Percentiles rank a stretch among this genome's conserved stretches.
Conservation (phyloP, 345 rosid genomes). For the Hevea brasiliensis region DNA sequence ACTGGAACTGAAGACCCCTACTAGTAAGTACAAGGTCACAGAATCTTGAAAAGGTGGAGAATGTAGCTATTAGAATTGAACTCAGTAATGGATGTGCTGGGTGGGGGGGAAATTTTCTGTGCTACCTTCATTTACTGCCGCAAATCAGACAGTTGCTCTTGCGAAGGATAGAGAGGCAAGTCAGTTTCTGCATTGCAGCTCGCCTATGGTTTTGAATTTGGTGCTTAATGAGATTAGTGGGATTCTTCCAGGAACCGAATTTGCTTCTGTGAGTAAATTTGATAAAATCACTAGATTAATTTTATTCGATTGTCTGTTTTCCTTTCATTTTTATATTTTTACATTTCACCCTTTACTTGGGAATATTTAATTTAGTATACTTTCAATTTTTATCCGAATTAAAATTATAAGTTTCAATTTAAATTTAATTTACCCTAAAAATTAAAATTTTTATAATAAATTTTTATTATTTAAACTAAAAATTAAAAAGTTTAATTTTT, state of each 20-base stretch:
- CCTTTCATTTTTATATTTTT: not conserved
- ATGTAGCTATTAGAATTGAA: conserved; percentile 71
- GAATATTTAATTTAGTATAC: too few relatives aligned
- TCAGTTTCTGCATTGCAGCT: conserved; percentile 41
- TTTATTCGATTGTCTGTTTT: not conserved
- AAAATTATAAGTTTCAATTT: too few relatives aligned
- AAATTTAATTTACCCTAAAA: too few relatives aligned
- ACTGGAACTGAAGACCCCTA: too few relatives aligned
- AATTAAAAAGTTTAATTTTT: too few relatives aligned
- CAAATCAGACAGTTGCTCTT: conserved; percentile 69
- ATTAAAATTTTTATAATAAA: too few relatives aligned
- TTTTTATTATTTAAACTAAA: too few relatives aligned
- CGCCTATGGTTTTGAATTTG: conserved; percentile 39
- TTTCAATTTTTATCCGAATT: too few relatives aligned
- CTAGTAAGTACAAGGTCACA: conserved; percentile 49
- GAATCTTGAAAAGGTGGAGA: conserved; percentile 62
- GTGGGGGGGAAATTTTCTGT: conserved; percentile 87
- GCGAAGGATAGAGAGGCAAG: conserved; percentile 64
- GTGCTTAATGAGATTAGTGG: conserved; percentile 43
- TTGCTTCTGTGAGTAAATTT: conserved; percentile 69
- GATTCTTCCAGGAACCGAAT: conserved; percentile 63
- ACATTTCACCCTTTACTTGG: too few relatives aligned
- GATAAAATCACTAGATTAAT: not conserved
- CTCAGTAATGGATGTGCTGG: conserved; percentile 66
- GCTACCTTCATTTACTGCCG: conserved; percentile 71